phyloP scores from a whole-genome alignment of 345 rosid species.

The Trapa bicornis region DNA sequence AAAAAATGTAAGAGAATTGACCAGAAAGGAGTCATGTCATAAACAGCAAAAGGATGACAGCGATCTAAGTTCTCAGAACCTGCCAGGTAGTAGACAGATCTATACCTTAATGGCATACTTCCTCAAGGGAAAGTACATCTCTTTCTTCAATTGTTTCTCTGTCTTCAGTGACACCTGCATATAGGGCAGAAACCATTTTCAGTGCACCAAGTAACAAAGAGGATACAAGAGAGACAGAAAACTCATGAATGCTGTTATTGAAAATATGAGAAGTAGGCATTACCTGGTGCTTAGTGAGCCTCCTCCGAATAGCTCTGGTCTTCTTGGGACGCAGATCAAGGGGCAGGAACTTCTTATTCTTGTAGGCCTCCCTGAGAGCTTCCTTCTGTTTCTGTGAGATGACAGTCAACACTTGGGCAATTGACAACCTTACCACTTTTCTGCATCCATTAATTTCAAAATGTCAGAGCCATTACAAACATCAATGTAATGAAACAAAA shows the following conservation, averaged over 20 bases:
- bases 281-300: constrained; percentile 93
- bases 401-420: constrained; percentile 86
- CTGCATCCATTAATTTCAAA: constrained; percentile 22
- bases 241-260: not conserved
- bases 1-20: no score
- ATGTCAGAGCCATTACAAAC: not conserved
- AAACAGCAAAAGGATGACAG: no score
- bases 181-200: not conserved
- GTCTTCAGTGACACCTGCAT: constrained; percentile 67
- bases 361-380: constrained; percentile 66
- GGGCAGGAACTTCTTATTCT: constrained; percentile 66
- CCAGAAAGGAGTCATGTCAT: no score
- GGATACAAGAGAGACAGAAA: not conserved
- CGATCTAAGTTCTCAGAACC: no score
- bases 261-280: not conserved
- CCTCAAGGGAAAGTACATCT: constrained; percentile 72
- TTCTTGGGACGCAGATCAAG: constrained; percentile 94
- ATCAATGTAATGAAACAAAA: no score
- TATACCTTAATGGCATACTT: constrained; percentile 86
- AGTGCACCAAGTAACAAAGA: no score
- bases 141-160: constrained; percentile 72
- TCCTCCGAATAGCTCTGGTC: constrained; percentile 83
- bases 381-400: constrained; percentile 84
- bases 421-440: constrained; percentile 82
- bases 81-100: not conserved